Base-by-base conservation (phyloP, 176 grass and related monocot species). In the Musa troglodytarum region DNA sequence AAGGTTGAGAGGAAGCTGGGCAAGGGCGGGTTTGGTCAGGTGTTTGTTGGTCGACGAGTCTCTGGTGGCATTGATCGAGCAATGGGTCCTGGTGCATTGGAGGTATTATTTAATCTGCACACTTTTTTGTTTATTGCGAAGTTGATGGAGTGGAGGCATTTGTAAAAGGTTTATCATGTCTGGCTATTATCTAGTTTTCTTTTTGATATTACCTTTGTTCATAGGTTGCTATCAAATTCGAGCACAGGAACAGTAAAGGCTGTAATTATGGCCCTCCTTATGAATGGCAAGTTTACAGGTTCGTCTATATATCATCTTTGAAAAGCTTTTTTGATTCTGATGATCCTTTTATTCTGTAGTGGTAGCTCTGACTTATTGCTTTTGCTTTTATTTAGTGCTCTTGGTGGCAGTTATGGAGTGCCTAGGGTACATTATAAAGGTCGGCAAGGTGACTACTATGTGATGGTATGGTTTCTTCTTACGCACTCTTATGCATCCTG, bases 391-490 rank as follows among this genome's bases (percentile, higher is more conserved):
- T 59, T 11, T 72, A 95, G 92, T 49, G 79, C 88, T 86, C 85
- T 95, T 74, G 92, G 92, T 71, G 92, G 88, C 22, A 86, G 76
- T 9, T 83, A 95, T 66, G 92, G 92, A 29, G 92, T 95, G 64
- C 92, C 92, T 82, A 95, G 86, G 76, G 88, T 95, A 79, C 92
- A 95, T 75, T 95, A 95, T 74, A 95, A 95, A 88, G 92, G 92
- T 16, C 92, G 88, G 7, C 92, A 95, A 82, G 88, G 92, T 21
- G 92, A 95, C 81, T 95, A 90, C 74, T 95, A 95, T 68, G 79
- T 95, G 26, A 95, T 95, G 92, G 88, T 96, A 96, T 77, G 14
- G 34, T 88, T 53, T 77, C 63, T 63, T 23, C 50, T 72, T 57
- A 14, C 9, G n/a, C 25, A 22, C 28, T 21, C 21, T 54, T 74